Percentiles rank a stretch among this genome's conserved stretches.
These are phyloP conservation scores for Aspergillus wentii DNA, from an alignment of 495 filamentous ascomycete genomes.

Conservation along the genomic window DNA sequence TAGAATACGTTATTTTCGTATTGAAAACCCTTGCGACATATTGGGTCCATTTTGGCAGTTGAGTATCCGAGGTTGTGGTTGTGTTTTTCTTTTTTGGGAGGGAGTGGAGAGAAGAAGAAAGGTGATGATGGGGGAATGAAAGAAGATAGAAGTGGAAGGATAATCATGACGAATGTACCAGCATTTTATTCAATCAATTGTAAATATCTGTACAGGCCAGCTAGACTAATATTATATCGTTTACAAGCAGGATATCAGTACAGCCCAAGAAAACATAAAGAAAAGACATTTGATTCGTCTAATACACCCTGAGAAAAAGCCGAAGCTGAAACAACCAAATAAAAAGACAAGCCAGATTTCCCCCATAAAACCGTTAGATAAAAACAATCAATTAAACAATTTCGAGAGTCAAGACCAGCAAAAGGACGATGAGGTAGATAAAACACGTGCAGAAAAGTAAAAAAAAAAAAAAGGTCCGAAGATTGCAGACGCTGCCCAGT, in stretches of 20 bases:
- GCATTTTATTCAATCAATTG: not conserved
- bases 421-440: constrained; percentile 1
- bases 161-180: too few species aligned
- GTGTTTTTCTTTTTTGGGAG: too few species aligned
- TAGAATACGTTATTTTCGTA: constrained; percentile 37
- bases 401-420: not conserved
- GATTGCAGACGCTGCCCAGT: not conserved
- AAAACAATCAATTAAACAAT: too few species aligned
- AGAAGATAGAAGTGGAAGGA: not conserved
- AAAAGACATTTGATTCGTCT: constrained; percentile 18
- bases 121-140: not conserved
- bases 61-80: not conserved
- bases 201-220: not conserved
- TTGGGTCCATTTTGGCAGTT: not conserved
- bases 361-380: constrained; percentile 11
- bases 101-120: too few species aligned
- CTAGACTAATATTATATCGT: constrained; percentile 1
- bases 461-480: not conserved
- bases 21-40: constrained; percentile 5
- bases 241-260: not conserved
- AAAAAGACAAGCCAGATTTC: constrained; percentile 12
- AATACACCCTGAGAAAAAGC: constrained; percentile 20
- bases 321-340: constrained; percentile 11
- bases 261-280: not conserved
- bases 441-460: constrained; percentile 1